Percentiles rank a stretch among this genome's conserved stretches.
phyloP scores from a whole-genome alignment of 148 eudicot species.

The Heliosperma pusillum region DNA sequence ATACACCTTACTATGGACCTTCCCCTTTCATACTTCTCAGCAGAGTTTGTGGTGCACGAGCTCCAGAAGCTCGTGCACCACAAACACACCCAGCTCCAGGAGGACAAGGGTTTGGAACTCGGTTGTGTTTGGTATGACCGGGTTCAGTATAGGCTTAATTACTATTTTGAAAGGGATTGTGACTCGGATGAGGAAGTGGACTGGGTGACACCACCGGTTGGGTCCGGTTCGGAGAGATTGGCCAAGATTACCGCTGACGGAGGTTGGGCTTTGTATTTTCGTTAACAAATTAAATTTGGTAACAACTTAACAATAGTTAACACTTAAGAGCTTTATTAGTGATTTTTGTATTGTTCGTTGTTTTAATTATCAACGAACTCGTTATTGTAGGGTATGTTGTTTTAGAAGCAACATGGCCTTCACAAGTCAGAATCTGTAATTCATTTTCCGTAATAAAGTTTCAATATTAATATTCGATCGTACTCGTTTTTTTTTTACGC shows the following conservation, averaged over 20 bases:
- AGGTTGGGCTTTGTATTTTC: not conserved
- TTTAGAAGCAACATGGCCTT: no score
- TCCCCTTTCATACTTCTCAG: not conserved
- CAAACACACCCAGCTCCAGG: not conserved
- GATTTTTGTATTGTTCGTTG: no score
- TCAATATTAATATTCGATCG: no score
- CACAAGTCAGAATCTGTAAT: no score
- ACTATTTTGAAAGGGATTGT: not conserved
- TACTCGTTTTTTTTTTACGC: no score
- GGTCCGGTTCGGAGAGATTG: not conserved
- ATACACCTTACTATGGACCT: not conserved
- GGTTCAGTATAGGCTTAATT: not conserved
- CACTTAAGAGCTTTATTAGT: no score
- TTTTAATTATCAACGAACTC: no score
- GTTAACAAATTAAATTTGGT: no score
- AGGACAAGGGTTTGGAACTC: not conserved
- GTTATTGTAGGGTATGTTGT: no score
- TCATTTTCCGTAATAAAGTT: no score
- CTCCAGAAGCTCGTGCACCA: not conserved
- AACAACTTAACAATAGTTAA: no score
- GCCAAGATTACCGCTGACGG: constrained; percentile 1
- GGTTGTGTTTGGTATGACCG: no score
- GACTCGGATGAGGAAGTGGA: not conserved
- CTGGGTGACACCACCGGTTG: not conserved
- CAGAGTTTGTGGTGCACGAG: not conserved